phyloP scores from a whole-genome alignment of 306 rosid genomes.

The Bauhinia variegata region DNA sequence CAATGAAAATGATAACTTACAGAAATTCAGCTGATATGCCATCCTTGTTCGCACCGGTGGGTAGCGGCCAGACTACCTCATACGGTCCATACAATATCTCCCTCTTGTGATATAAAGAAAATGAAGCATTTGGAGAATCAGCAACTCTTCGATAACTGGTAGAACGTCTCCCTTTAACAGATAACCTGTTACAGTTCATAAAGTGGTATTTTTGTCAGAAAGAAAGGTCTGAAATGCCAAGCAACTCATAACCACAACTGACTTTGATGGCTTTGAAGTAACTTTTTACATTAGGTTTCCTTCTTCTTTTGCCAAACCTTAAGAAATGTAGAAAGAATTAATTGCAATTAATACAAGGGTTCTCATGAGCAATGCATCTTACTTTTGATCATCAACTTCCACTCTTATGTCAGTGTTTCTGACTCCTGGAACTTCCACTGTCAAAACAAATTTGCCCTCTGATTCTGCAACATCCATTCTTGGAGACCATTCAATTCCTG shows the following conservation, averaged over 20 bases:
- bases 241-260: too few relatives aligned
- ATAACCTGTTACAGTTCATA: conserved; percentile 13
- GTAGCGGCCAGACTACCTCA: conserved; percentile 72
- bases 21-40: conserved; percentile 67
- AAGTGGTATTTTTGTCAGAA: too few relatives aligned
- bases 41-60: conserved; percentile 67
- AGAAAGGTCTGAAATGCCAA: too few relatives aligned
- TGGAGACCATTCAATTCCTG: conserved; percentile 60
- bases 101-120: conserved; percentile 61
- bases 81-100: conserved; percentile 79
- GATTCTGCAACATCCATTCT: conserved; percentile 84
- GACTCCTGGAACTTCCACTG: conserved; percentile 83
- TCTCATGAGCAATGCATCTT: background rate
- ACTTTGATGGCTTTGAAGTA: too few relatives aligned
- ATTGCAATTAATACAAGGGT: too few relatives aligned
- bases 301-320: too few relatives aligned
- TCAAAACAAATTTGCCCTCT: conserved; percentile 57
- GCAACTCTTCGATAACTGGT: conserved; percentile 31
- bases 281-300: too few relatives aligned
- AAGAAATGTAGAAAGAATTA: too few relatives aligned
- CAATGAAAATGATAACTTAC: conserved; percentile 45
- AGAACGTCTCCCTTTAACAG: conserved; percentile 51
- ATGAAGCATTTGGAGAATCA: too few relatives aligned
- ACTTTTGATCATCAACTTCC: conserved; percentile 84
- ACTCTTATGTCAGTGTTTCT: conserved; percentile 67